Evolutionary conservation across 2,329 filamentous ascomycete species (phyloP).

Genomic region (Tolypocladium album): DNA sequence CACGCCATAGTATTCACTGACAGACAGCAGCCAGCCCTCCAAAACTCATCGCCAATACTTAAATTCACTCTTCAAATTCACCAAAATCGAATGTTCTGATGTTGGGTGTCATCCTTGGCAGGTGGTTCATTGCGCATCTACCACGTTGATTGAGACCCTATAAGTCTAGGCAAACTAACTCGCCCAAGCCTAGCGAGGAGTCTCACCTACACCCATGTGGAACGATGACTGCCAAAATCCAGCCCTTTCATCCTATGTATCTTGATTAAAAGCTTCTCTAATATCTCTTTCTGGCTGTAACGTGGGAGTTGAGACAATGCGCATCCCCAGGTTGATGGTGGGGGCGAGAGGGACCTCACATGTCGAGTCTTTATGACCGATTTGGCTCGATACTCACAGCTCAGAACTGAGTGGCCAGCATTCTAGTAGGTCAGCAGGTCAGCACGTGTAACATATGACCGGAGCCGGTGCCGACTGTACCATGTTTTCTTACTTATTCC

Average conservation of each 20-base stretch:
- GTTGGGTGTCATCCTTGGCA: background rate
- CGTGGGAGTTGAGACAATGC: background rate
- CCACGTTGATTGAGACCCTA: background rate
- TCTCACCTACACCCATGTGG: background rate
- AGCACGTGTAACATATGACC: background rate
- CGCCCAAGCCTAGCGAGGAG: background rate
- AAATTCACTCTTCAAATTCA: background rate
- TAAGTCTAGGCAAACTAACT: background rate
- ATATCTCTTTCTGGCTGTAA: background rate
- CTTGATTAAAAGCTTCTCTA: background rate
- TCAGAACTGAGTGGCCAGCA: background rate
- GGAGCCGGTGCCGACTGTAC: background rate
- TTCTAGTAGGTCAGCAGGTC: background rate
- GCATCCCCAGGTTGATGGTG: too few relatives aligned
- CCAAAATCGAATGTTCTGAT: background rate
- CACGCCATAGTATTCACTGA: too few relatives aligned
- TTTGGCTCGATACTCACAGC: background rate
- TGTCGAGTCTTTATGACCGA: too few relatives aligned
- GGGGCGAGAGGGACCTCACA: too few relatives aligned
- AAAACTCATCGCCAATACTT: too few relatives aligned
- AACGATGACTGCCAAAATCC: background rate
- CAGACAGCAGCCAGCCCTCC: too few relatives aligned
- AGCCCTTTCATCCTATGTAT: background rate
- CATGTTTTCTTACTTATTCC: background rate
- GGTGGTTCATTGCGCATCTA: background rate